These are phyloP conservation scores for Tagetes patula DNA, from an alignment of 129 eudicot species.

Conservation along the genomic window DNA sequence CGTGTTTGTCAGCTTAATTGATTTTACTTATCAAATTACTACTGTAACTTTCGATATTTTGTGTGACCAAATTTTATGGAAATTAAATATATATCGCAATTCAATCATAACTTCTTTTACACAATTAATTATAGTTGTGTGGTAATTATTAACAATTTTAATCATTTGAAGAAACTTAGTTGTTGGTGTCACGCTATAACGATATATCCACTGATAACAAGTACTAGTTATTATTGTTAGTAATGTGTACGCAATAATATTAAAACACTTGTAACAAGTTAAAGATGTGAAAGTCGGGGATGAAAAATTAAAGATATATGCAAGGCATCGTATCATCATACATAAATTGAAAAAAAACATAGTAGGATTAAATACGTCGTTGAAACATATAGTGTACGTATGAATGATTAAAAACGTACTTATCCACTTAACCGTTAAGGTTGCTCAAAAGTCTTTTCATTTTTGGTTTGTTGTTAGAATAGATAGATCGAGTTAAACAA, in stretches of 20 bases:
- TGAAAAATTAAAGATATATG: too few relatives aligned
- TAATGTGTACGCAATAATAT: too few relatives aligned
- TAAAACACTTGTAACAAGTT: neutral
- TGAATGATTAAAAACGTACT: neutral
- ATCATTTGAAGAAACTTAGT: neutral
- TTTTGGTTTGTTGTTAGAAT: neutral
- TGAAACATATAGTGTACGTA: neutral
- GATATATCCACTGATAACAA: neutral
- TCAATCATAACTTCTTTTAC: too few relatives aligned
- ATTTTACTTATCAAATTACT: neutral
- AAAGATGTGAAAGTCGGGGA: neutral
- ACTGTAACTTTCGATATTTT: neutral
- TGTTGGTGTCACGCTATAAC: neutral
- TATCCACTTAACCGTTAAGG: neutral
- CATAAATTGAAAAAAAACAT: neutral
- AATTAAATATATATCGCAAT: too few relatives aligned
- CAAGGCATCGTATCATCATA: too few relatives aligned
- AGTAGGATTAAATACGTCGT: neutral
- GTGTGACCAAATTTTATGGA: neutral
- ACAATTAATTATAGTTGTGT: neutral
- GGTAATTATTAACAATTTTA: neutral
- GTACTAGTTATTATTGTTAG: neutral
- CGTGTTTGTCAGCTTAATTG: neutral
- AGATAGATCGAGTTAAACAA: neutral
- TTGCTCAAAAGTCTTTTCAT: slow-evolving; percentile 10